Base-by-base conservation (phyloP, 345 rosid genomes). In the Microcos paniculata region DNA sequence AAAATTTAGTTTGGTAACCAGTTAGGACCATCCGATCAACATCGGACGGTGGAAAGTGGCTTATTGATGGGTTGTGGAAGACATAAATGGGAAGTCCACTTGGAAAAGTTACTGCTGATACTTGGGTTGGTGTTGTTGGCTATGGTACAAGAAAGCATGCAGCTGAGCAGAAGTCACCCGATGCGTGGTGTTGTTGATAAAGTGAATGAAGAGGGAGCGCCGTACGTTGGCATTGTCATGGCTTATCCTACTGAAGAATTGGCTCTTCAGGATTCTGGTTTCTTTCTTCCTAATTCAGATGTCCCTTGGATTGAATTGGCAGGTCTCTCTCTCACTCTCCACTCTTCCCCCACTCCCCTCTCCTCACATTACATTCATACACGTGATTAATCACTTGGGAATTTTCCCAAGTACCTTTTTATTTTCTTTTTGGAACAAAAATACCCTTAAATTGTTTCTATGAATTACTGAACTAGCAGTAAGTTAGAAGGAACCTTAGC, bases 141-240 rank as follows among this genome's bases (percentile, higher is more conserved):
- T 23, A 66, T 72, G 79, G 74, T 59, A 19, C 46, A 70, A 16
- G 33, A 31, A 6, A 45, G 73, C 3, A 21, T 21, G 76, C 75
- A 75, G 82, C 59, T 83, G 80, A 78, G 73, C 24, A 48, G 12
- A 4, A 66, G 43, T 8, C 72, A 78, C 53, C 81, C 77, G 4
- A 55, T 66, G 70, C 70, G 43, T 69, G 73, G 38, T 24, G n/a
- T 23, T 2, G 72, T 68, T 16, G 70, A 83, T 11, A 63, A 23
- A 69, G 70, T 78, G 45, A 80, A 78, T 45, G 67, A 68, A 3
- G 65, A 31, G 9, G 81, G 73, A 78, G 86, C 70, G 21, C 78
- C 86, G 5, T 84, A 76, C 1, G n/a, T 79, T 18, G 87, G 84
- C 0, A 59, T 84, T 26, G 81, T 84, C 16, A 77, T 84, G 84